Evolutionary conservation across 345 rosid species (phyloP).

Genomic region (Populus nigra): DNA sequence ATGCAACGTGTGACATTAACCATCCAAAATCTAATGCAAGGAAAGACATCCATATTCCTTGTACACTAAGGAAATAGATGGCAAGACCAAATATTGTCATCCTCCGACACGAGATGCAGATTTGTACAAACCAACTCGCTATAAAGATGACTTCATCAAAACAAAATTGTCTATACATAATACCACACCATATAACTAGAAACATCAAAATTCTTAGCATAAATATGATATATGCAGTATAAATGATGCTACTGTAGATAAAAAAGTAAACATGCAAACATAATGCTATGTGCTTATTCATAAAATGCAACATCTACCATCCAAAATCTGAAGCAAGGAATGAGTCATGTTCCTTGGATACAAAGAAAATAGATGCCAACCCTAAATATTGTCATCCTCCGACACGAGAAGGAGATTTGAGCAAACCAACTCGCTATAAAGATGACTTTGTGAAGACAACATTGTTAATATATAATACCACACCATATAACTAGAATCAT

Average conservation of each 20-base stretch:
- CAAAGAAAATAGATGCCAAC: constrained; percentile 10
- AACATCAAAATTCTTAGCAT: background rate
- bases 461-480: too few species aligned
- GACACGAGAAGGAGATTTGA: constrained; percentile 25
- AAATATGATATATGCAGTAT: background rate
- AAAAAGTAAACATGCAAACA: too few species aligned
- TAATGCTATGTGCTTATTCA: background rate
- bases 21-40: background rate
- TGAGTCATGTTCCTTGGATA: constrained; percentile 8
- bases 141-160: constrained; percentile 35
- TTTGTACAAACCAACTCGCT: constrained; percentile 19
- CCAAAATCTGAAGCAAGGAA: constrained; percentile 17
- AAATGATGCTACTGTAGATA: too few species aligned
- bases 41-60: background rate
- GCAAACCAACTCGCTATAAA: too few species aligned
- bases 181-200: background rate
- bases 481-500: too few species aligned
- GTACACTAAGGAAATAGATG: background rate
- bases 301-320: constrained; percentile 22
- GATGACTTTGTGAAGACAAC: too few species aligned
- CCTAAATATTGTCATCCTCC: constrained; percentile 33
- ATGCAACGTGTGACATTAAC: background rate
- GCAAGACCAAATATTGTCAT: background rate
- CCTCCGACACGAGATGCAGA: background rate
- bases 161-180: background rate